Evolutionary conservation across 179 eudicot species (phyloP), one percentile per base, ranked within the genome.

Genomic region (Patellifolia procumbens): DNA sequence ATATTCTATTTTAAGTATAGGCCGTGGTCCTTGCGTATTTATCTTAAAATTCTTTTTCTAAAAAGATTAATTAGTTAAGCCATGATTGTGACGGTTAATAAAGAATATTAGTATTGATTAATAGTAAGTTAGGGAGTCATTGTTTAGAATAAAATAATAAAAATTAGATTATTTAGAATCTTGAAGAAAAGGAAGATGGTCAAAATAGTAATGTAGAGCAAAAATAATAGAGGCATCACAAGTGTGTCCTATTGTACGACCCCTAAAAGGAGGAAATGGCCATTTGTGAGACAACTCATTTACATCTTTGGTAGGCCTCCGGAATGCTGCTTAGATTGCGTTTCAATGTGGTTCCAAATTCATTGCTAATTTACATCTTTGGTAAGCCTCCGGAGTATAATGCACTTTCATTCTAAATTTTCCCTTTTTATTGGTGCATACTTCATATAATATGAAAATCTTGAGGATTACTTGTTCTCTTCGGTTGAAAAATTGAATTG

Each of bases 161-260:
- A 42, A 2, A 15, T 34, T 51, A 3, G 31, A 65, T 24, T 64
- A 73, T 7, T 26, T 56, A 34, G 32, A 4, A 5, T 5, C 19
- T 45, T 61, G 53, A 43, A 74, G 37, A 13, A 35, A 16, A 31
- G 31, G 58, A 62, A 16, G 34, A 43, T 7, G 56, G 70, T 35
- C 32, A 62, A 62, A 46, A 74, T 73, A 20, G 1, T 7, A 31
- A 60, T 43, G 45, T 56, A 17, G n/a, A n/a, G n/a, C n/a, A 46
- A 7, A 34, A 75, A 39, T 39, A 24, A 28, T 74, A 61, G 16
- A 45, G 53, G 22, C 49, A 32, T 8, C 49, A 32, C 13, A 65
- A 37, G 42, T 55, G 53, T 78, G 77, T 78, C 78, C 78, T 73
- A 35, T 74, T 74, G 82, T 74, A 79, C 78, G 82, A 79, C 82